A percentile compares a stretch with the other conserved stretches of the same genome.
Evolutionary conservation across 495 filamentous ascomycete genomes (phyloP).

Genomic region (Talaromyces liani): DNA sequence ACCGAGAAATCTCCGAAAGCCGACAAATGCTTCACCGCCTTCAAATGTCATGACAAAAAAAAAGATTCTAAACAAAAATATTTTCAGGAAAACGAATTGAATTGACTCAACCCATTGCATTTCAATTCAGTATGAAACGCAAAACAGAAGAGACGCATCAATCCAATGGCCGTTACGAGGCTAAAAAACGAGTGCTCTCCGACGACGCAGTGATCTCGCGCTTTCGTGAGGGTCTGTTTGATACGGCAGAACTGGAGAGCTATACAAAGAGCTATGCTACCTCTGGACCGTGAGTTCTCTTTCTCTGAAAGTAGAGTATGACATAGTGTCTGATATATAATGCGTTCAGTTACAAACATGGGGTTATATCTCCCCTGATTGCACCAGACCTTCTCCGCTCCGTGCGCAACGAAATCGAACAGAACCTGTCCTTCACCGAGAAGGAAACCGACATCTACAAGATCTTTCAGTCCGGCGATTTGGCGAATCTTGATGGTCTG

Average conservation of each 20-base stretch:
- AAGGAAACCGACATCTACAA: conserved; percentile 99
- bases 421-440: conserved; percentile 86
- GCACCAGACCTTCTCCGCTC: conserved; percentile 70
- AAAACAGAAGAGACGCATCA: conserved; percentile 36
- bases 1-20: not conserved
- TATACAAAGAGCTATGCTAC: conserved; percentile 64
- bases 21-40: not conserved
- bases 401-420: conserved; percentile 83
- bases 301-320: not conserved
- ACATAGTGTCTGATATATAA: not conserved
- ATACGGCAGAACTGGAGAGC: conserved; percentile 52
- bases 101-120: not conserved
- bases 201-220: conserved; percentile 36
- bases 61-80: not conserved
- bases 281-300: conserved; percentile 55
- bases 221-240: conserved; percentile 76
- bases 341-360: conserved; percentile 64
- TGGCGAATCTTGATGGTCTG: conserved; percentile 93
- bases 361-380: conserved; percentile 76
- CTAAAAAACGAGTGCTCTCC: conserved; percentile 47
- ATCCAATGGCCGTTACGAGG: conserved; percentile 33
- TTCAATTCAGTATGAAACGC: conserved; percentile 41
- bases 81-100: not conserved
- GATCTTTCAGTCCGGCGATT: conserved; percentile 95
- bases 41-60: not conserved